Base-by-base conservation (phyloP, 805 yeast species). In the Pichia pseudocactophila region DNA sequence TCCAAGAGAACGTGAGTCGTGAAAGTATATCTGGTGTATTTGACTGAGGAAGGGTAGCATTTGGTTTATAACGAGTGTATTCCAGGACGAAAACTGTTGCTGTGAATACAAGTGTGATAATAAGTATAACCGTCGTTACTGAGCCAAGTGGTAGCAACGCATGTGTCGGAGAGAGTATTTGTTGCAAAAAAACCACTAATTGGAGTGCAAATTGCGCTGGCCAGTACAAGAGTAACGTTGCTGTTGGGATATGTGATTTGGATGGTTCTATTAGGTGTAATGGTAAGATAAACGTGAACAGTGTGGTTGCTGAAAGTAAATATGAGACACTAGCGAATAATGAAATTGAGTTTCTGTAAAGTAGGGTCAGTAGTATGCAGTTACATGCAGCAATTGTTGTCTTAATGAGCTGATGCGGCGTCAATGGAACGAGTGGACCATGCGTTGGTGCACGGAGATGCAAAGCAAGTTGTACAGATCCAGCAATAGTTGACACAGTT, bases 1-100 rank as follows among this genome's bases (percentile, higher is more conserved):
- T 86, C 97, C 98, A 92, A 22, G 79, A 65, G 59, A 92, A 90
- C 0, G 95, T 80, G 40, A 90, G 66, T 40, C 74, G 68, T 2
- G 95, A 81, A 49, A 90, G 76, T 13, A 88, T 65, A 57, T 89
- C 80, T 11, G 87, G 58, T 2, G 25, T 22, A 22, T 22, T 22
- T 22, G 25, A 22, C 7, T 22, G 8, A 3, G 52, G 36, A 20
- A 75, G 53, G 35, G 62, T 63, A 16, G 58, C 54, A n/a, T 66
- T 57, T 6, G 81, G 76, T 16, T 54, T 42, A 41, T 52, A 63
- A 28, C 37, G 38, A n/a, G 50, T 50, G 18, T 59, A 54, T 48
- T 76, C 79, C 40, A 71, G 48, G 12, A 54, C 30, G n/a, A 68
- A 60, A 27, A 73, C 59, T 1, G 48, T 19, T 0, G 55, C 3